Conservation (phyloP, 2,329 filamentous ascomycete species). For the Byssothecium circinans region DNA sequence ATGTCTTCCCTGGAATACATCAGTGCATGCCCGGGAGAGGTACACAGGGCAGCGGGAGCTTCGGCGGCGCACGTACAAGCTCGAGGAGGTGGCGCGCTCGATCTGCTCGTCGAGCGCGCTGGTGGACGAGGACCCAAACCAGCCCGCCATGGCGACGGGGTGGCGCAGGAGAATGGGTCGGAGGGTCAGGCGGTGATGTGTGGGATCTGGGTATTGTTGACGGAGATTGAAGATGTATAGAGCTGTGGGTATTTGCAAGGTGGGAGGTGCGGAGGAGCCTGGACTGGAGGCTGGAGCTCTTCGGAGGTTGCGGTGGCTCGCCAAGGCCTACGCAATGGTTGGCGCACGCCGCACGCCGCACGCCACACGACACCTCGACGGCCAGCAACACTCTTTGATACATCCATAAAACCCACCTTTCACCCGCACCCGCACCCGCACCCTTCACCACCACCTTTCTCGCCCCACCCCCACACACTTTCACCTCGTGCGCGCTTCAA, state of each 20-base stretch:
- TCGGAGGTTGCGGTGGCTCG: neutral
- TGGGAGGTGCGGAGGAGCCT: neutral
- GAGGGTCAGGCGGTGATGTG: neutral
- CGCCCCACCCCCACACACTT: too few relatives aligned
- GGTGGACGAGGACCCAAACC: constrained; percentile 82
- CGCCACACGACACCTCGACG: neutral
- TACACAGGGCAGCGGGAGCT: neutral
- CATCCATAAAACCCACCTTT: too few relatives aligned
- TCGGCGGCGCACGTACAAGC: constrained; percentile 64
- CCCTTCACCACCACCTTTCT: too few relatives aligned
- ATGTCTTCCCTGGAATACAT: constrained; percentile 76
- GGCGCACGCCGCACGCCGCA: neutral
- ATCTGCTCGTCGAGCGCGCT: constrained; percentile 96
- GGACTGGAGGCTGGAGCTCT: neutral
- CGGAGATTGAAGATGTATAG: neutral
- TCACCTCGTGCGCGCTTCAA: too few relatives aligned
- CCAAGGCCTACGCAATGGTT: neutral
- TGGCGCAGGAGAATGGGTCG: constrained; percentile 6
- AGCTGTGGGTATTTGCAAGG: neutral
- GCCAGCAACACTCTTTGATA: too few relatives aligned
- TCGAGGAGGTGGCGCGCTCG: constrained; percentile 90
- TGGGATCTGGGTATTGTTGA: neutral
- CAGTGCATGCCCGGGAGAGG: constrained; percentile 8
- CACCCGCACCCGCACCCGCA: too few relatives aligned
- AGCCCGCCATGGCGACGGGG: constrained; percentile 78